Evolutionary conservation across 108 stramenopile species (phyloP).

Genomic region (Tribonema minus): DNA sequence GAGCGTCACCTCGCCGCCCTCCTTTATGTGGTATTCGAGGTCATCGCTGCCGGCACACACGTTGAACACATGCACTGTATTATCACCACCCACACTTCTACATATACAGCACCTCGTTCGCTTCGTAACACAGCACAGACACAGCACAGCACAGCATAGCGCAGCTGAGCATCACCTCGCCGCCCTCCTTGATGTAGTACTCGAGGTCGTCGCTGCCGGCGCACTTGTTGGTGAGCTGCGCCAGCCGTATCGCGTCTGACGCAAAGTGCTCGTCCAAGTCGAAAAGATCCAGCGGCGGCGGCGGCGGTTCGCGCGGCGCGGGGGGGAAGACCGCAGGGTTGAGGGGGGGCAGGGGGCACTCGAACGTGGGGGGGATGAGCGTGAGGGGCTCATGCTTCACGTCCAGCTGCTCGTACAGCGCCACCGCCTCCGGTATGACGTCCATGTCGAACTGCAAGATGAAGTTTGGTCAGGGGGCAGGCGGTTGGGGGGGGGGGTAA

Average conservation of each 20-base stretch:
- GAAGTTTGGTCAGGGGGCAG: too few relatives aligned
- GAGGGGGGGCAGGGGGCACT: slow-evolving; percentile 70
- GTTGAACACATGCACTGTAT: too few relatives aligned
- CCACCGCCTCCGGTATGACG: slow-evolving; percentile 68
- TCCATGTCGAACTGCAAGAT: slow-evolving; percentile 62
- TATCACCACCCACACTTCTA: too few relatives aligned
- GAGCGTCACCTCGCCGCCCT: too few relatives aligned
- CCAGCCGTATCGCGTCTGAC: slow-evolving; percentile 61
- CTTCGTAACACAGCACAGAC: too few relatives aligned
- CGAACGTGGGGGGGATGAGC: slow-evolving; percentile 71
- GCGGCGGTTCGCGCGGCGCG: slow-evolving; percentile 53
- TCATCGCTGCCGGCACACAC: too few relatives aligned
- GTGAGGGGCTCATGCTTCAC: slow-evolving; percentile 71
- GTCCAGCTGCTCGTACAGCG: slow-evolving; percentile 60
- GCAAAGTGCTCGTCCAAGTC: slow-evolving; percentile 80
- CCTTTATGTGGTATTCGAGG: too few relatives aligned
- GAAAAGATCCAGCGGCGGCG: slow-evolving; percentile 75
- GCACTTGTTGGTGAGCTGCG: slow-evolving; percentile 72
- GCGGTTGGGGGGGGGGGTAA: too few relatives aligned
- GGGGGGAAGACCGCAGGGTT: slow-evolving; percentile 68
- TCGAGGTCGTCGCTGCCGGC: slow-evolving; percentile 58
- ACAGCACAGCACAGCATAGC: too few relatives aligned
- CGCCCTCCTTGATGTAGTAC: slow-evolving; percentile 65
- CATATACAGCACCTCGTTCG: too few relatives aligned
- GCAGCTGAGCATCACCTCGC: slow-evolving; percentile 64